A percentile compares a stretch with the other conserved stretches of the same genome.
phyloP scores from a whole-genome alignment of 805 yeast species.

The Cyberlindnera subsufficiens region DNA sequence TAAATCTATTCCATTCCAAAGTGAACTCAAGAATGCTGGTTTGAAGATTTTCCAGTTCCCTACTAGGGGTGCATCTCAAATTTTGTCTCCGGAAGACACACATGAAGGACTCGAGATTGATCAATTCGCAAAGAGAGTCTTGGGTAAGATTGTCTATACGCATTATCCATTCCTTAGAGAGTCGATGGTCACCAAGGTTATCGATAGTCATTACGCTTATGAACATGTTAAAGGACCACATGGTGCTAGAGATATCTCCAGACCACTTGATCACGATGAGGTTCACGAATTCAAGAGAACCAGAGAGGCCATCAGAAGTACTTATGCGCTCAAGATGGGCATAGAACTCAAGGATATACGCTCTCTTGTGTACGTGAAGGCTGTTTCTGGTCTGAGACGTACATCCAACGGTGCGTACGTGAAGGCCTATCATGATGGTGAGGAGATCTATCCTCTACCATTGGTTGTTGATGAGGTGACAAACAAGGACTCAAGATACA shows the following conservation, averaged over 20 bases:
- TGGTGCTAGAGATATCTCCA: constrained; percentile 28
- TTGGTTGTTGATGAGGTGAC: constrained; percentile 68
- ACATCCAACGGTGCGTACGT: constrained; percentile 65
- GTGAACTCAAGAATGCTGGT: constrained; percentile 51
- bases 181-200: constrained; percentile 59
- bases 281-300: constrained; percentile 38
- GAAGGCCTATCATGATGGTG: constrained; percentile 56
- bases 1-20: constrained; percentile 56
- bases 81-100: constrained; percentile 52
- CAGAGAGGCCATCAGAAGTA: constrained; percentile 32
- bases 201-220: constrained; percentile 48
- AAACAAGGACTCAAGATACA: constrained; percentile 68
- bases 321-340: constrained; percentile 53
- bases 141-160: constrained; percentile 62
- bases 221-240: constrained; percentile 25
- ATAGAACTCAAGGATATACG: constrained; percentile 47
- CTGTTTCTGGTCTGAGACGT: constrained; percentile 74
- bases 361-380: constrained; percentile 63
- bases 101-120: constrained; percentile 51
- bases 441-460: constrained; percentile 69
- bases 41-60: constrained; percentile 81
- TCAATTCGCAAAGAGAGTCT: constrained; percentile 57
- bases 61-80: constrained; percentile 75
- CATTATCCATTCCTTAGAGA: constrained; percentile 92
- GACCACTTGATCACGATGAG: constrained; percentile 43